A percentile compares a stretch with the other conserved stretches of the same genome.
These are phyloP conservation scores for Aspergillus carbonarius DNA, from an alignment of 2,329 filamentous ascomycete genomes.

Conservation along the genomic window DNA sequence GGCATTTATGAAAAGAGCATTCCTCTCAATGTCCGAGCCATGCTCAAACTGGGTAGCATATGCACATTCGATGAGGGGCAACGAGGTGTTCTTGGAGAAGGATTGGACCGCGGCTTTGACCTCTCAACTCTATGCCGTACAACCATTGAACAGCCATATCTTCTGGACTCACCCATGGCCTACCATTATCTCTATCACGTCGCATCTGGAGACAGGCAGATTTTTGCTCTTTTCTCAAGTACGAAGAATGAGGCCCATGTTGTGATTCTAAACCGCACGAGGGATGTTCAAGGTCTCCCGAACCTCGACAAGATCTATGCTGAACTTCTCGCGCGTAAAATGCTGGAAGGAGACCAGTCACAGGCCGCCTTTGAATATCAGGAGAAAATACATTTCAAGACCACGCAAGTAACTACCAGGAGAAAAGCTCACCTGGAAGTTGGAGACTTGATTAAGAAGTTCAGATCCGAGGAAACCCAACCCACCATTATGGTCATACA, in stretches of 20 bases:
- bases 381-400: slow-evolving; percentile 79
- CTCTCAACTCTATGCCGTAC: slow-evolving; percentile 70
- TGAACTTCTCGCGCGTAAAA: slow-evolving; percentile 65
- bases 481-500: slow-evolving; percentile 86
- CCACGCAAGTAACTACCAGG: slow-evolving; percentile 81
- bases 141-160: slow-evolving; percentile 69
- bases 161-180: slow-evolving; percentile 70
- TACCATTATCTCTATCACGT: slow-evolving; percentile 95
- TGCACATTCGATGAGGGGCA: slow-evolving; percentile 94
- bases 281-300: slow-evolving; percentile 80
- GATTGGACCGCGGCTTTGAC: slow-evolving; percentile 91
- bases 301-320: slow-evolving; percentile 87
- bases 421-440: slow-evolving; percentile 87
- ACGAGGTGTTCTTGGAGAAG: slow-evolving; percentile 85
- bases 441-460: slow-evolving; percentile 82
- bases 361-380: slow-evolving; percentile 85
- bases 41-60: slow-evolving; percentile 83
- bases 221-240: slow-evolving; percentile 92
- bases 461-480: slow-evolving; percentile 77
- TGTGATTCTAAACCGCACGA: slow-evolving; percentile 79
- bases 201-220: slow-evolving; percentile 81
- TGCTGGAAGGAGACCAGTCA: slow-evolving; percentile 67
- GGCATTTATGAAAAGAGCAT: slow-evolving; percentile 96
- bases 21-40: slow-evolving; percentile 78
- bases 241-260: slow-evolving; percentile 77